A percentile compares a stretch with the other conserved stretches of the same genome.
Conservation (phyloP, 2,329 filamentous ascomycete genomes). For the Phoma sp. region DNA sequence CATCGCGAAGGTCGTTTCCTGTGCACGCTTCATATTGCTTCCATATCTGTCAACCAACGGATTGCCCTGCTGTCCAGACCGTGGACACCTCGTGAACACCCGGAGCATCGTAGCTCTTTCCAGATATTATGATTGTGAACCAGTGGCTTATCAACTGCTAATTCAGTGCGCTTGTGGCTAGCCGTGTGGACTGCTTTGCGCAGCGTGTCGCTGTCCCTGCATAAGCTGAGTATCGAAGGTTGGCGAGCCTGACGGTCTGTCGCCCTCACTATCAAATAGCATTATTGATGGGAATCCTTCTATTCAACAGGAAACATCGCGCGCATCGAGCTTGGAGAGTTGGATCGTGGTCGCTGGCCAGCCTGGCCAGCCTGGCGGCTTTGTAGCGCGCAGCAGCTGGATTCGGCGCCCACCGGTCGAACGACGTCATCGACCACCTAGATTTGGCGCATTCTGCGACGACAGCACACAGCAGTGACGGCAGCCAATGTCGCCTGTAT, state of each 20-base stretch:
- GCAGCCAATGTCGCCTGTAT: not conserved
- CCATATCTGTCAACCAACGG: no score
- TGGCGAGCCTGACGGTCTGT: not conserved
- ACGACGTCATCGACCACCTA: conserved; percentile 14
- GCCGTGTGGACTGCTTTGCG: not conserved
- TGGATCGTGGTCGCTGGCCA: conserved; percentile 5
- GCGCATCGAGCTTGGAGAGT: conserved; percentile 1
- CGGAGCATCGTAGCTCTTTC: not conserved
- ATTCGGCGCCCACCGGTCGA: not conserved
- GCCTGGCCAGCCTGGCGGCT: not conserved
- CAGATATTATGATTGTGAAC: not conserved
- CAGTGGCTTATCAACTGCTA: not conserved
- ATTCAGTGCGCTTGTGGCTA: not conserved
- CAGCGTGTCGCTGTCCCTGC: not conserved
- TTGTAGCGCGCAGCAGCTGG: conserved; percentile 11
- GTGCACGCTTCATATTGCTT: not conserved
- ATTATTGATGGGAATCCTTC: not conserved
- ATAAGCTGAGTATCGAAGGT: not conserved
- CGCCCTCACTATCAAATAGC: not conserved
- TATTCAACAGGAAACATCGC: not conserved
- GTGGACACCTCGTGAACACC: not conserved
- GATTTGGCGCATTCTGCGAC: conserved; percentile 3
- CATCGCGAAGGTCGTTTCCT: not conserved
- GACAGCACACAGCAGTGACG: conserved; percentile 3
- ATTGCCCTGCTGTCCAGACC: not conserved